Evolutionary conservation across 192 early-diverging fungal genomes (phyloP), one percentile per base, ranked within the genome.

Genomic region (Coemansia sp.): DNA sequence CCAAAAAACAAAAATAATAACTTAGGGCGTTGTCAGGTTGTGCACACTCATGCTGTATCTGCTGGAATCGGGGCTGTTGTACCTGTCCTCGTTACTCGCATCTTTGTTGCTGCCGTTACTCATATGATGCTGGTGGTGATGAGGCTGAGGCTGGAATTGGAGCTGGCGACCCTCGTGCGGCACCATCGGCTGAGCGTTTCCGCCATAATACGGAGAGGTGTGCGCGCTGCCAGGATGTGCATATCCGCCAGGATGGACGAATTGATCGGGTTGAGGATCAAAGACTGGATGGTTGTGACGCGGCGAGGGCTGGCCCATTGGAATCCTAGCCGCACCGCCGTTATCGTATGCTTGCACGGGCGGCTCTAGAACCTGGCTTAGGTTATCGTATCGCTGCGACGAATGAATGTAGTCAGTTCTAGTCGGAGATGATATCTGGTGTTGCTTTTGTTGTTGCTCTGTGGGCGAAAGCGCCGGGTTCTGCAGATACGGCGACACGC

Each of bases 11-110:
- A 14, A 57, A 55, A 20, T 49, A 17, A 34, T 19, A 38, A 23
- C 7, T 52, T 63, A 80, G 5, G 79, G 79, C 20, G 73, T 65
- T 32, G 70, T 81, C 55, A 81, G 54, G 29, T 81, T 81, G 42
- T 62, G 66, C 1, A 81, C 73, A 25, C 79, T 81, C 79, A 81
- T 81, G 59, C 79, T 81, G 57, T 75, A 71, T 22, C 72, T 50
- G 15, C 70, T 62, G 36, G 69, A 70, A 40, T 56, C 57, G 5
- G 70, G 67, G 25, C 62, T 59, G 48, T 40, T 14, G 35, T 74
- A 60, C 20, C 63, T 59, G 0, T 50, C 72, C 7, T 65, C 65
- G n/a, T 48, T 63, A 20, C 17, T 20, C 4, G 32, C 55, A 36
- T 36, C 13, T 25, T n/a, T 32, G 49, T 15, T 59, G 56, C 34